Base-by-base conservation (phyloP, 306 rosid species). In the Adenanthera pavonina region DNA sequence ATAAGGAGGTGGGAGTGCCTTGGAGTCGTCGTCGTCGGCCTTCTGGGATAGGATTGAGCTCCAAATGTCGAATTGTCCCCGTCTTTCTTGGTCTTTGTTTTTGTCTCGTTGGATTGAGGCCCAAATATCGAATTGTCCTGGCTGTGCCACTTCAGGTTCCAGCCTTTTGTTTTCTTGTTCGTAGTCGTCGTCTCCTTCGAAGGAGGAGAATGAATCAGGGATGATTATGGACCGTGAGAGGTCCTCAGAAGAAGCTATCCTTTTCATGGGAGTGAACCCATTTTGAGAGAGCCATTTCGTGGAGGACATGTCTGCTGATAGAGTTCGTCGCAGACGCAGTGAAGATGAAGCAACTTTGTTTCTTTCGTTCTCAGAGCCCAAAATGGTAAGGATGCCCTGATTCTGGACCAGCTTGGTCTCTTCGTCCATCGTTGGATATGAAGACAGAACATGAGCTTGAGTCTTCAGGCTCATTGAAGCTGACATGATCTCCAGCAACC, bases 231-330 rank as follows among this genome's bases (percentile, higher is more conserved):
- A 71, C 12, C 25, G 80, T 48, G 77, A 81, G 77, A 89, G 86
- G 30, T 81, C 80, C 36, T 85, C 64, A 4, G 92, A 88, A 36
- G 98, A 92, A 25, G 88, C 82, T 6, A 38, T 74, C 83, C 84
- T 92, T 30, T 89, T 91, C 84, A 90, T 82, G 25, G 95, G 83
- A 59, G 83, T 78, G 74, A 88, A 64, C 5, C 92, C 93, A 35
- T 91, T 83, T 75, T 86, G 90, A 48, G 89, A 88, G 41, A 90
- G 84, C 94, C 97, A 92, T 76, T 82, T 90, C 86, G 86, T 84
- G 52, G 98, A 93, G 14, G 97, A 93, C 98, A 93, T 90, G 89
- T 93, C 97, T n/a, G 97, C 98, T 0, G 98, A 93, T 59, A 90
- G 91, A 40, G 98, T 91, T 48, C 98, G 76, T 14, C 98, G 81